A percentile compares a stretch with the other conserved stretches of the same genome.
Conservation (phyloP, 371 early-diverging fungal species). For the Blyttiomyces sp. region DNA sequence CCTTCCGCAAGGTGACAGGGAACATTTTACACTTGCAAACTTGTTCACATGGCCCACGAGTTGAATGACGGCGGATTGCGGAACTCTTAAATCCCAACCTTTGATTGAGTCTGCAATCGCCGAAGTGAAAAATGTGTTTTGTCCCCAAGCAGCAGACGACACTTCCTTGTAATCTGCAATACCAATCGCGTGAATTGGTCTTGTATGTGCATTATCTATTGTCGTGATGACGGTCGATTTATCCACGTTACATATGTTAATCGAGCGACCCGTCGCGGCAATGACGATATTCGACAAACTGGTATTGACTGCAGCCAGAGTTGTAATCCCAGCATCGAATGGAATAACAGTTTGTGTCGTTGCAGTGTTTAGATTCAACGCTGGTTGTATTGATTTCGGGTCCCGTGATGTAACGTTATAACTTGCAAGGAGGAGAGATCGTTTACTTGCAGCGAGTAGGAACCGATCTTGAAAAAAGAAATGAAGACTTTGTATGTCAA, state of each 20-base stretch:
- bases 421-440: not conserved
- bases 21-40: not conserved
- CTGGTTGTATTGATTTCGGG: constrained; percentile 9
- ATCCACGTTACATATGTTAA: not conserved
- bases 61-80: not conserved
- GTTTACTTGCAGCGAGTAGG: not conserved
- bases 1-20: constrained; percentile 12
- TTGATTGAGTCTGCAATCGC: constrained; percentile 2
- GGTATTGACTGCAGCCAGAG: not conserved
- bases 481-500: no score
- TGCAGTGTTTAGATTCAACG: constrained; percentile 7
- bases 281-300: not conserved
- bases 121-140: constrained; percentile 8
- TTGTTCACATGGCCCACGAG: constrained; percentile 20
- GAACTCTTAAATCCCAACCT: constrained; percentile 6
- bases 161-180: not conserved
- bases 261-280: not conserved
- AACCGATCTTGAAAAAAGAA: constrained; percentile 5
- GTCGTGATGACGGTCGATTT: not conserved
- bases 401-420: not conserved
- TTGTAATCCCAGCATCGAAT: not conserved
- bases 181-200: not conserved
- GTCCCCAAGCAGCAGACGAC: not conserved
- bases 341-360: not conserved
- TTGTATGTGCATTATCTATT: not conserved